Percentiles rank a stretch among this genome's conserved stretches.
phyloP scores from a whole-genome alignment of 805 yeast species.

The Teunomyces tritomae region DNA sequence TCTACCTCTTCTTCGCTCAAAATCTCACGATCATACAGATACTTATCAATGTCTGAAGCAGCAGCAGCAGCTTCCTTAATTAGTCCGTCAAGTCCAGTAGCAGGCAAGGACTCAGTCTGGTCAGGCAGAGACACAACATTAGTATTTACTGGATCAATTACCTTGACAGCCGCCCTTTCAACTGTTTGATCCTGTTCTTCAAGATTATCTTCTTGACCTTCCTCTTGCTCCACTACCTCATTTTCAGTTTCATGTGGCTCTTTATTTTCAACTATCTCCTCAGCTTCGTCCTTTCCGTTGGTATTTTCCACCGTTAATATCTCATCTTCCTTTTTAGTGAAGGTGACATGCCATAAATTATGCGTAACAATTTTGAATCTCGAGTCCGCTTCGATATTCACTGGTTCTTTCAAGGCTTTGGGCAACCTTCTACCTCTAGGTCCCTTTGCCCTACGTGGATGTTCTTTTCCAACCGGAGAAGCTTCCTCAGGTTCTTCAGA shows the following conservation, averaged over 20 bases:
- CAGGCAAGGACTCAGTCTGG: neutral
- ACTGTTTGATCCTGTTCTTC: no score
- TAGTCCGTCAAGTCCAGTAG: neutral
- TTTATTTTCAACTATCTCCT: neutral
- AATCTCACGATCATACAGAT: neutral
- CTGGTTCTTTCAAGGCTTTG: conserved; percentile 45
- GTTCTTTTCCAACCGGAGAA: conserved; percentile 1
- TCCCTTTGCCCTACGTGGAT: conserved; percentile 53
- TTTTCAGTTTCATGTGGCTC: no score
- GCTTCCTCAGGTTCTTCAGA: conserved; percentile 11
- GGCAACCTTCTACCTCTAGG: conserved; percentile 76
- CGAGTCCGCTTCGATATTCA: conserved; percentile 31
- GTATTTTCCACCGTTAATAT: neutral
- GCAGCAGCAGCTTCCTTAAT: neutral
- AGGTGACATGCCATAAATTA: conserved; percentile 36
- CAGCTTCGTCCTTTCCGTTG: neutral
- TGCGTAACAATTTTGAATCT: conserved; percentile 31
- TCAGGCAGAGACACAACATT: neutral
- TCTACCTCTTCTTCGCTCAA: neutral
- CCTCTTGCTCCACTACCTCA: no score
- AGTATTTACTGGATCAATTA: neutral
- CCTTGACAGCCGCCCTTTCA: no score
- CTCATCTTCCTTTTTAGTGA: neutral
- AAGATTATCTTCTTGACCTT: no score
- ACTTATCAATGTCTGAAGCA: neutral